Percentiles rank a stretch among this genome's conserved stretches.
These are phyloP conservation scores for Zygoascus ofunaensis DNA, from an alignment of 805 yeast genomes.

Conservation along the genomic window DNA sequence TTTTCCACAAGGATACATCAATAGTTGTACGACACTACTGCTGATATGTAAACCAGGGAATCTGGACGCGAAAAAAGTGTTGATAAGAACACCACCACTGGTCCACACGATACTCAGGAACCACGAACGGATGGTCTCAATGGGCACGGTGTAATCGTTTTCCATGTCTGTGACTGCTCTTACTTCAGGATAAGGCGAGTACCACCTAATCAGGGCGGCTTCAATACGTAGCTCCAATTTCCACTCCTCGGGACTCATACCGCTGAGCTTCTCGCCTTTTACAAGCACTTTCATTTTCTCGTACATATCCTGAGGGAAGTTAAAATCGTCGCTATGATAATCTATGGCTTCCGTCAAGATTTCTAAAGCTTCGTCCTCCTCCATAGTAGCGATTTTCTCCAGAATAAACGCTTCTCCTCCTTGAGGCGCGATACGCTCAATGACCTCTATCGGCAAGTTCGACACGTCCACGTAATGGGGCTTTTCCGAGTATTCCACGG, in stretches of 20 bases:
- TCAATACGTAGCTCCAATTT: conserved; percentile 30
- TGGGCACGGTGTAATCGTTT: conserved; percentile 39
- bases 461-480: too few species aligned
- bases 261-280: conserved; percentile 6
- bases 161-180: conserved; percentile 44
- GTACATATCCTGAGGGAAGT: conserved; percentile 32
- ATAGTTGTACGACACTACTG: conserved; percentile 35
- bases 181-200: conserved; percentile 51
- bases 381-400: not conserved
- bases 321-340: conserved; percentile 41
- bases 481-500: too few species aligned
- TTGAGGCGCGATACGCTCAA: conserved; percentile 9
- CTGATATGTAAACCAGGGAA: conserved; percentile 39
- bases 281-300: conserved; percentile 18
- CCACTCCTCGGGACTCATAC: conserved; percentile 11
- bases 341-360: conserved; percentile 34
- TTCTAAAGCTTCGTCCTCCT: conserved; percentile 33
- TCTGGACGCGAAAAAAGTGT: conserved; percentile 49
- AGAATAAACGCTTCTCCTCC: conserved; percentile 1
- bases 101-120: conserved; percentile 33
- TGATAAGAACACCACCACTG: conserved; percentile 43
- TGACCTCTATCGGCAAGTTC: too few species aligned
- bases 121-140: conserved; percentile 43
- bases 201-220: conserved; percentile 33
- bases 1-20: conserved; percentile 48